phyloP scores from a whole-genome alignment of 2,329 filamentous ascomycete species.

The Ophiostoma ulmi region DNA sequence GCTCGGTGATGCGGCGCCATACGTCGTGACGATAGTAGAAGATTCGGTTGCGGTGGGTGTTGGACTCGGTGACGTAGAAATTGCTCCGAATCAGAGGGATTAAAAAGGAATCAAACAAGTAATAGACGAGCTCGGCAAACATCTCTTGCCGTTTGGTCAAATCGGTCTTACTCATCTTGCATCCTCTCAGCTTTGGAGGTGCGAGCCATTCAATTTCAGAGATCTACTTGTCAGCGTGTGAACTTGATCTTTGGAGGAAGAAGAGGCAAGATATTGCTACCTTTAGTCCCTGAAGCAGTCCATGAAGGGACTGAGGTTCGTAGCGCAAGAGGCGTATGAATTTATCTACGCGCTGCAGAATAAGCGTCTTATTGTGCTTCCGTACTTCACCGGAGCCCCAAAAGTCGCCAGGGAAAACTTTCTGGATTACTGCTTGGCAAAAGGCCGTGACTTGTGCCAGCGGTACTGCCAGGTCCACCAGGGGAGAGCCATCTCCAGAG shows the following conservation, averaged over 20 bases:
- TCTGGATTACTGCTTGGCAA: slow-evolving; percentile 69
- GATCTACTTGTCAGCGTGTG: slow-evolving; percentile 45
- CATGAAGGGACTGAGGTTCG: slow-evolving; percentile 74
- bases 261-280: slow-evolving; percentile 39
- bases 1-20: slow-evolving; percentile 73
- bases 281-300: slow-evolving; percentile 70
- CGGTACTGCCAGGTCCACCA: slow-evolving; percentile 66
- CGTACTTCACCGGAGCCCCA: slow-evolving; percentile 60
- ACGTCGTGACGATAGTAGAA: slow-evolving; percentile 95
- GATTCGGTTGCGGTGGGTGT: slow-evolving; percentile 68
- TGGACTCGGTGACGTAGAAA: slow-evolving; percentile 94
- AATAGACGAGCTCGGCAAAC: slow-evolving; percentile 82
- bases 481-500: slow-evolving; percentile 30
- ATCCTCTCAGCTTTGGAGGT: slow-evolving; percentile 43
- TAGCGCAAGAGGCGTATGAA: slow-evolving; percentile 76
- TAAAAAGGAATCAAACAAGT: slow-evolving; percentile 83
- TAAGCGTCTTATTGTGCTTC: slow-evolving; percentile 52
- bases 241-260: not conserved
- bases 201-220: slow-evolving; percentile 67
- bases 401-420: slow-evolving; percentile 67
- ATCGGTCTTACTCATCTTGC: slow-evolving; percentile 66
- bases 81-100: slow-evolving; percentile 81
- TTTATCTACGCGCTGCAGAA: slow-evolving; percentile 66
- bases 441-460: slow-evolving; percentile 72
- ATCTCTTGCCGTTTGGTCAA: slow-evolving; percentile 70